Percentiles rank a stretch among this genome's conserved stretches.
phyloP scores from a whole-genome alignment of 768 basidiomycete genomes.

The Pholiota conissans region DNA sequence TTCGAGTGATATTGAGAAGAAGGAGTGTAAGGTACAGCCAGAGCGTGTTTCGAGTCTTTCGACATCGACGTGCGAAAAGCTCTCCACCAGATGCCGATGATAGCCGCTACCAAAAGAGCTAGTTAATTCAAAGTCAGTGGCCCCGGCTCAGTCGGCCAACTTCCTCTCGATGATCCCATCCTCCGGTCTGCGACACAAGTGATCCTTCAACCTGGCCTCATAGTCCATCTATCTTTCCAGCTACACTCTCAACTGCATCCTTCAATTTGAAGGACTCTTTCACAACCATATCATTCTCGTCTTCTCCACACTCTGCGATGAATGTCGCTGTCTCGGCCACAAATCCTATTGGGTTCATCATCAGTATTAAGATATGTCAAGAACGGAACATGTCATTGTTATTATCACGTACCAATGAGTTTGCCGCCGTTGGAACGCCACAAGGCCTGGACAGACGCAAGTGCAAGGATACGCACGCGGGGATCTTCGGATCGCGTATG shows the following conservation, averaged over 20 bases:
- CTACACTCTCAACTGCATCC: slow-evolving; percentile 67
- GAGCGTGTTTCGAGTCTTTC: too few relatives aligned
- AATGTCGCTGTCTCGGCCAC: slow-evolving; percentile 82
- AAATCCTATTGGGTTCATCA: slow-evolving; percentile 52
- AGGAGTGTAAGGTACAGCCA: too few relatives aligned
- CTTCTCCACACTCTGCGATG: slow-evolving; percentile 84
- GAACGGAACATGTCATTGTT: background rate
- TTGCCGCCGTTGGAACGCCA: slow-evolving; percentile 81
- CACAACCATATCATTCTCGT: slow-evolving; percentile 85
- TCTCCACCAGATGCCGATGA: too few relatives aligned
- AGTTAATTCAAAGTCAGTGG: too few relatives aligned
- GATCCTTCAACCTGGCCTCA: slow-evolving; percentile 29
- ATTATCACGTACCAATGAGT: slow-evolving; percentile 51
- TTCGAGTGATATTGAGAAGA: too few relatives aligned
- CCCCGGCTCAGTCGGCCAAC: too few relatives aligned
- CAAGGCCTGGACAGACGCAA: slow-evolving; percentile 65
- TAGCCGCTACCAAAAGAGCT: too few relatives aligned
- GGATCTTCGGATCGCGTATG: slow-evolving; percentile 85
- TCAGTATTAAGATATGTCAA: slow-evolving; percentile 2
- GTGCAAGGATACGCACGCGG: slow-evolving; percentile 65
- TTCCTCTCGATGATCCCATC: too few relatives aligned
- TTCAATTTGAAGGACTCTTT: slow-evolving; percentile 67
- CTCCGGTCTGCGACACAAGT: slow-evolving; percentile 4
- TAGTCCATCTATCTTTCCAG: slow-evolving; percentile 59
- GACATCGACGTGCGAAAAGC: too few relatives aligned